Evolutionary conservation across 768 basidiomycete species (phyloP).

Genomic region (Exsudoporus frostii): DNA sequence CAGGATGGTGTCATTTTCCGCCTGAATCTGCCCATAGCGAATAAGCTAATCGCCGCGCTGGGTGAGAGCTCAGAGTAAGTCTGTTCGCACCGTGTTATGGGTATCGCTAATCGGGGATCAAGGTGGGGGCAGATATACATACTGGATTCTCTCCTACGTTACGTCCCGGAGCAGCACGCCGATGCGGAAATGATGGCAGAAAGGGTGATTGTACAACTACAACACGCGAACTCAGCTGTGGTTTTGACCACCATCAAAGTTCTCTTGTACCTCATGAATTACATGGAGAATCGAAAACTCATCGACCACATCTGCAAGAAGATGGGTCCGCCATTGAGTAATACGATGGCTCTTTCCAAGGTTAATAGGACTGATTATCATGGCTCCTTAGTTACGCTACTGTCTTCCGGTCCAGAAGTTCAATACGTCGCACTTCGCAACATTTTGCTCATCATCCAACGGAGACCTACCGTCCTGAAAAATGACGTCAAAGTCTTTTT

Average conservation of each 20-base stretch:
- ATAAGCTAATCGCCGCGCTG: constrained; percentile 86
- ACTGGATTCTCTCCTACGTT: constrained; percentile 88
- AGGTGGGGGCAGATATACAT: constrained; percentile 99
- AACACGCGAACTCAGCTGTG: constrained; percentile 99
- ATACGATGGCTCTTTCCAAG: background rate
- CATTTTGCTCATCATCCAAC: constrained; percentile 95
- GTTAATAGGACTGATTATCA: constrained; percentile 1
- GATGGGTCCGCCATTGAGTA: constrained; percentile 97
- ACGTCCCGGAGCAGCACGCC: constrained; percentile 80
- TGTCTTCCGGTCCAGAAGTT: constrained; percentile 97
- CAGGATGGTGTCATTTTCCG: constrained; percentile 93
- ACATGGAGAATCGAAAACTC: constrained; percentile 86
- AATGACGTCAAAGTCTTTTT: constrained; percentile 99
- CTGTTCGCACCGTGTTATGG: background rate
- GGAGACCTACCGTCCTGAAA: constrained; percentile 85
- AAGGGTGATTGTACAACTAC: constrained; percentile 86
- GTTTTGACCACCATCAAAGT: constrained; percentile 98
- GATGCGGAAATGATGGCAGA: constrained; percentile 97
- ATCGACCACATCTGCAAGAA: constrained; percentile 93
- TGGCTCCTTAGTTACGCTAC: constrained; percentile 71
- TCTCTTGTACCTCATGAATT: constrained; percentile 96
- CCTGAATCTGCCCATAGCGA: constrained; percentile 82
- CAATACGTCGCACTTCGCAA: constrained; percentile 98
- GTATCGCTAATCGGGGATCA: constrained; percentile 15
- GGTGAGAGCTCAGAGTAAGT: constrained; percentile 97